These are phyloP conservation scores for Trichosanthes cucumerina DNA, from an alignment of 306 rosid species.

Conservation along the genomic window DNA sequence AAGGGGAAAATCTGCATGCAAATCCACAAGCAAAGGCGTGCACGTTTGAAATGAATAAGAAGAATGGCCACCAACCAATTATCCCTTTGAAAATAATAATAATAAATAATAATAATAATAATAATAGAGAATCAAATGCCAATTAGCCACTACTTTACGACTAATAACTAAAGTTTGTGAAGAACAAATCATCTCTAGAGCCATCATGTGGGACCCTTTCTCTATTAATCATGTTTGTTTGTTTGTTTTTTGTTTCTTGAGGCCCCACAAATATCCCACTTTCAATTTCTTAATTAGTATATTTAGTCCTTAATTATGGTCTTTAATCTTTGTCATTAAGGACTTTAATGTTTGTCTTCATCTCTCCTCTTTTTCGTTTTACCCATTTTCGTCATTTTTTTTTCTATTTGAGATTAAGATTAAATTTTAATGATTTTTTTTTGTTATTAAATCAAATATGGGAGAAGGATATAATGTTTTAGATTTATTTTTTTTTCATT, in stretches of 20 bases:
- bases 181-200: constrained; percentile 4
- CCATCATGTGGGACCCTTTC: background rate
- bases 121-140: background rate
- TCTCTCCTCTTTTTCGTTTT: background rate
- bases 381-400: background rate
- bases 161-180: constrained; percentile 5
- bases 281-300: background rate
- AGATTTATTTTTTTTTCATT: background rate
- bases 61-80: background rate
- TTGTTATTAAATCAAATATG: background rate
- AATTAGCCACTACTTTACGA: constrained; percentile 6
- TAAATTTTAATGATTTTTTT: background rate
- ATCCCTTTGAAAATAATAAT: background rate
- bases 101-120: background rate
- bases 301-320: background rate
- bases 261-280: constrained; percentile 1
- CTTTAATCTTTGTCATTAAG: background rate
- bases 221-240: background rate
- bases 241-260: background rate
- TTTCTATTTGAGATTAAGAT: background rate
- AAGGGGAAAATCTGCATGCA: background rate
- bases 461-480: too few species aligned
- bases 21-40: constrained; percentile 15
- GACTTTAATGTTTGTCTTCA: background rate
- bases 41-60: constrained; percentile 14